phyloP scores from a whole-genome alignment of 108 stramenopile species.

The Pinguiococcus pyrenoidosus region DNA sequence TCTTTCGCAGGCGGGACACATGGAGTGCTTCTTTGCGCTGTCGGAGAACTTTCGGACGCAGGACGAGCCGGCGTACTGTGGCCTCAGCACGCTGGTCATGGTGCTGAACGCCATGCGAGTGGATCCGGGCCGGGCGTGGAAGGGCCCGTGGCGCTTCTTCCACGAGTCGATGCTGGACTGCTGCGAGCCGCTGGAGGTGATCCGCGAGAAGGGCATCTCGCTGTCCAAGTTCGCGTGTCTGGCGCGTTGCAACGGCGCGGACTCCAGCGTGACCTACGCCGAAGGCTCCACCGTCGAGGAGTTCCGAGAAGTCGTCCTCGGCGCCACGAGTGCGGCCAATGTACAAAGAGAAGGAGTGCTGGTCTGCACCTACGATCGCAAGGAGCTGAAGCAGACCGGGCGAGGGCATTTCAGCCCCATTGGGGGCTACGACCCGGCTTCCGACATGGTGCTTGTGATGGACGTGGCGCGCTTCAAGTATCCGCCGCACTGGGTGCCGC shows the following conservation, averaged over 20 bases:
- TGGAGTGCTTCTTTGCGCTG: neutral
- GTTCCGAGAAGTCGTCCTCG: conserved; percentile 50
- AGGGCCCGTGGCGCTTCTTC: conserved; percentile 75
- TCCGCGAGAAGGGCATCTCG: conserved; percentile 25
- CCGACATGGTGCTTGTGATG: conserved; percentile 75
- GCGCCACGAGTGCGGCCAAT: conserved; percentile 29
- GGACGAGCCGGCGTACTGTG: conserved; percentile 81
- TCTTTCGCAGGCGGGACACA: neutral
- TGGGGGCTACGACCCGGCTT: conserved; percentile 54
- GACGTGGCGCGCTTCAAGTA: conserved; percentile 91
- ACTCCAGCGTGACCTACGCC: neutral
- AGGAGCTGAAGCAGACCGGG: conserved; percentile 66
- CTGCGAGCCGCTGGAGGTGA: conserved; percentile 45
- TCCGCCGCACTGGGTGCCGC: conserved; percentile 73
- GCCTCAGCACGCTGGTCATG: conserved; percentile 70
- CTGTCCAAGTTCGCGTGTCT: conserved; percentile 18
- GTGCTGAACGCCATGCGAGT: conserved; percentile 72
- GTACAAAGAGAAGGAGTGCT: conserved; percentile 29
- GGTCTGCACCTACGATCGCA: conserved; percentile 53
- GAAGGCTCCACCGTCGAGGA: conserved; percentile 40
- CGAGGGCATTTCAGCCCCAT: conserved; percentile 82
- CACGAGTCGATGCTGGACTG: conserved; percentile 74
- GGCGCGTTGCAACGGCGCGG: conserved; percentile 31
- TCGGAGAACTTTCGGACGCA: conserved; percentile 71
- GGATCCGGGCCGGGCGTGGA: conserved; percentile 81